These are phyloP conservation scores for Ogataea philodendri DNA, from an alignment of 805 yeast genomes.

Conservation along the genomic window DNA sequence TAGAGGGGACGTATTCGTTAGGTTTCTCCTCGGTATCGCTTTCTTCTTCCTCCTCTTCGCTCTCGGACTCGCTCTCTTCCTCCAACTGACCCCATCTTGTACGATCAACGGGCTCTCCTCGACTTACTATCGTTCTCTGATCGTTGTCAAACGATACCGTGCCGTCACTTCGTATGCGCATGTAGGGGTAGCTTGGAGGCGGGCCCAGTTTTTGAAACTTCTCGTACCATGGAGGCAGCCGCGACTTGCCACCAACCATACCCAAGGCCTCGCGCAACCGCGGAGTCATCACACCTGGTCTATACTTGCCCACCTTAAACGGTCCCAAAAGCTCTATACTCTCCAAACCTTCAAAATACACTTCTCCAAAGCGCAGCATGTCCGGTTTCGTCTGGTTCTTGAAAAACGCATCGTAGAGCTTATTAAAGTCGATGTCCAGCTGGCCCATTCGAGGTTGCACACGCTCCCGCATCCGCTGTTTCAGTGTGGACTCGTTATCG, in stretches of 20 bases:
- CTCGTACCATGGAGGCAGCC: constrained; percentile 77
- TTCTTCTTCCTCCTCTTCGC: constrained; percentile 30
- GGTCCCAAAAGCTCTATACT: constrained; percentile 35
- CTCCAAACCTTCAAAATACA: constrained; percentile 70
- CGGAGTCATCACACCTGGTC: constrained; percentile 68
- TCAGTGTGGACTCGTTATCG: constrained; percentile 55
- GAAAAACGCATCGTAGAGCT: constrained; percentile 83
- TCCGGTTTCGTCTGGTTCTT: constrained; percentile 74
- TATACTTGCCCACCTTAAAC: constrained; percentile 32
- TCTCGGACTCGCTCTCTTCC: constrained; percentile 35
- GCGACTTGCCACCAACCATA: constrained; percentile 40
- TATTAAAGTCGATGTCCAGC: constrained; percentile 81
- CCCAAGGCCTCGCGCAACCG: constrained; percentile 69
- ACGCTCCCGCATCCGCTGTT: constrained; percentile 73
- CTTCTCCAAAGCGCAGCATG: constrained; percentile 67
- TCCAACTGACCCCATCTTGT: constrained; percentile 35
- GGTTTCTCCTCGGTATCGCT: constrained; percentile 23
- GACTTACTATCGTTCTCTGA: constrained; percentile 12
- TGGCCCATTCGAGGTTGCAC: constrained; percentile 89
- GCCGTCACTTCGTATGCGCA: constrained; percentile 45
- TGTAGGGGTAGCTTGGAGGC: constrained; percentile 77
- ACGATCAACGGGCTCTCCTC: constrained; percentile 28
- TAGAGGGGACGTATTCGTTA: constrained; percentile 26
- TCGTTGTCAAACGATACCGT: constrained; percentile 33
- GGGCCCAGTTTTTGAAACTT: constrained; percentile 70